Percentiles rank a stretch among this genome's conserved stretches.
Evolutionary conservation across 495 filamentous ascomycete species (phyloP).

Genomic region (Penicillium pulvis): DNA sequence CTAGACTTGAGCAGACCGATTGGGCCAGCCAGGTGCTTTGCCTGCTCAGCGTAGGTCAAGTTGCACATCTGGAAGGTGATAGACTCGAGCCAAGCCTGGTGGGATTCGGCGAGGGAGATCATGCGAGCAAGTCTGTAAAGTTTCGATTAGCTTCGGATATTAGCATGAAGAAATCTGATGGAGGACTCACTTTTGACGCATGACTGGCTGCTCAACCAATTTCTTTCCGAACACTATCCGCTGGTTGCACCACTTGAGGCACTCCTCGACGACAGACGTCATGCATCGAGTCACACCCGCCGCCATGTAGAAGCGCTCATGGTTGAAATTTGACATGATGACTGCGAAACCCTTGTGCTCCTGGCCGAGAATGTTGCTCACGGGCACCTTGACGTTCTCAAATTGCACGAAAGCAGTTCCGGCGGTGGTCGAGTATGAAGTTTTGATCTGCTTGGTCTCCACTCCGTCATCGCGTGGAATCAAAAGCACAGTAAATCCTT

Average conservation of each 20-base stretch:
- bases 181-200: slow-evolving; percentile 67
- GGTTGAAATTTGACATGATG: slow-evolving; percentile 88
- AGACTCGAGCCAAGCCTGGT: slow-evolving; percentile 84
- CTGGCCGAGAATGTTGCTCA: slow-evolving; percentile 75
- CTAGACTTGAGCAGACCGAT: slow-evolving; percentile 84
- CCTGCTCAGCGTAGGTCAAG: slow-evolving; percentile 78
- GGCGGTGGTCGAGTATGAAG: slow-evolving; percentile 77
- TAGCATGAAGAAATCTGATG: neutral
- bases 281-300: slow-evolving; percentile 65
- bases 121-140: slow-evolving; percentile 71
- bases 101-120: slow-evolving; percentile 78
- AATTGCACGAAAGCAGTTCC: slow-evolving; percentile 82
- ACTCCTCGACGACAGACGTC: slow-evolving; percentile 77
- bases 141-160: slow-evolving; percentile 3
- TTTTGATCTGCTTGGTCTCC: slow-evolving; percentile 83
- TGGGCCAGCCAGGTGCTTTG: slow-evolving; percentile 74
- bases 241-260: slow-evolving; percentile 87
- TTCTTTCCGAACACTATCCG: slow-evolving; percentile 83
- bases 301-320: slow-evolving; percentile 74
- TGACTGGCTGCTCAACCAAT: slow-evolving; percentile 81
- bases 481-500: slow-evolving; percentile 78
- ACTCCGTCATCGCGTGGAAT: slow-evolving; percentile 69
- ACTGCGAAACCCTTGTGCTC: slow-evolving; percentile 88
- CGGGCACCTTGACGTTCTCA: slow-evolving; percentile 84
- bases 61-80: slow-evolving; percentile 87